Base-by-base conservation (phyloP, 1,139 yeast species). In the Suhomyces yuchorum region DNA sequence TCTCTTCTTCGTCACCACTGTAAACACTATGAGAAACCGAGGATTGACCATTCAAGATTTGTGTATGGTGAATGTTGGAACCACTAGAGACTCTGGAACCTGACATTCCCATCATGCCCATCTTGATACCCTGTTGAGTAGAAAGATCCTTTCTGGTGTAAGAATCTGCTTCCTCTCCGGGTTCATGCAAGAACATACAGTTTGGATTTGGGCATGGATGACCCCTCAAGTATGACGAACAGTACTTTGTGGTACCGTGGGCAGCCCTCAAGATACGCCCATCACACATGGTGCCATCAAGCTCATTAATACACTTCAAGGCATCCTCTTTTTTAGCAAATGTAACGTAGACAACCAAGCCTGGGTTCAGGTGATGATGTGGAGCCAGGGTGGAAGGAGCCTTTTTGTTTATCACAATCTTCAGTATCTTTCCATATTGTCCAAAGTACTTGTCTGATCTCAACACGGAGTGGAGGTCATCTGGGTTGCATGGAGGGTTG, bases 111-210 rank as follows among this genome's bases (percentile, higher is more conserved):
- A 71, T 68, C 75, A 70, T 73, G 37, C 80, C 78, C 81, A 81
- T 81, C 64, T 80, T 81, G 54, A 81, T 77, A 56, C 84, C 84
- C 60, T 87, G 91, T 63, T 88, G 87, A 14, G 96, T 87, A 12
- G 92, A 85, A 63, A 91, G 77, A 63, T 92, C 97, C 65, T 92
- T 95, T 68, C 97, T 84, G 30, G 97, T 89, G 68, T 90, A 93
- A 7, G 96, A 86, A 61, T 95, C 99, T 1, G 98, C 98, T 66
- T 95, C 99, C 71, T 95, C 99, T 51, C 99, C 99, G 3, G 99
- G 99, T 67, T 95, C 99, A 66, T 95, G 99, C 60, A 95, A 77
- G 63, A 93, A 95, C 99, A 95, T 95, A 77, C 99, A 95, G 65
- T 91, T 91, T 52, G 99, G 99, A 68, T 95, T 95, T 51, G 97